These are phyloP conservation scores for Saccharomycopsis hybrid DNA, from an alignment of 1,139 yeast genomes.

Conservation along the genomic window DNA sequence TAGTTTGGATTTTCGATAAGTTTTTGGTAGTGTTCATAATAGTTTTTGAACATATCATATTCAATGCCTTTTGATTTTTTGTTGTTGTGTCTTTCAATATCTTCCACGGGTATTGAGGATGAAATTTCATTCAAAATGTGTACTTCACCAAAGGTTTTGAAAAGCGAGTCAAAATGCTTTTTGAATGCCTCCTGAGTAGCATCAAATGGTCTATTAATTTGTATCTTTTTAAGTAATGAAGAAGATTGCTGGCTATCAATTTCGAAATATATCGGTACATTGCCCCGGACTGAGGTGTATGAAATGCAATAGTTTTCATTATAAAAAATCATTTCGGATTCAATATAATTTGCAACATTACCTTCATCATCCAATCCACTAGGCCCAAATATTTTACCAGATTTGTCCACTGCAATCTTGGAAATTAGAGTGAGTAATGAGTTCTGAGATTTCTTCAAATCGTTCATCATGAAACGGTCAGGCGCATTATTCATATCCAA, in stretches of 20 bases:
- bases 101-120: conserved; percentile 8
- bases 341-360: conserved; percentile 57
- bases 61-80: conserved; percentile 15
- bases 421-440: conserved; percentile 57
- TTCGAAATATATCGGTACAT: conserved; percentile 63
- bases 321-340: conserved; percentile 57
- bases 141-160: conserved; percentile 56
- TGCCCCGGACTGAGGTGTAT: conserved; percentile 57
- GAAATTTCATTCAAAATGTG: conserved; percentile 52
- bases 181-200: conserved; percentile 60
- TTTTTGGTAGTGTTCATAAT: conserved; percentile 16
- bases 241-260: conserved; percentile 47
- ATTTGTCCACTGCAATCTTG: conserved; percentile 56
- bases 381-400: conserved; percentile 57
- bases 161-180: conserved; percentile 53
- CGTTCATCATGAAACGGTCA: not conserved
- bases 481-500: conserved; percentile 23
- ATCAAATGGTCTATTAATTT: conserved; percentile 53
- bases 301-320: conserved; percentile 49
- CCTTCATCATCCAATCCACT: conserved; percentile 73
- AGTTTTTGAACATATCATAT: conserved; percentile 17
- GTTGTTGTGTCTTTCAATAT: conserved; percentile 6
- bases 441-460: conserved; percentile 24
- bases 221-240: conserved; percentile 38
- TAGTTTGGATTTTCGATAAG: conserved; percentile 9